phyloP scores from a whole-genome alignment of 768 basidiomycete genomes.

The Naganishia vaughanmartiniae region DNA sequence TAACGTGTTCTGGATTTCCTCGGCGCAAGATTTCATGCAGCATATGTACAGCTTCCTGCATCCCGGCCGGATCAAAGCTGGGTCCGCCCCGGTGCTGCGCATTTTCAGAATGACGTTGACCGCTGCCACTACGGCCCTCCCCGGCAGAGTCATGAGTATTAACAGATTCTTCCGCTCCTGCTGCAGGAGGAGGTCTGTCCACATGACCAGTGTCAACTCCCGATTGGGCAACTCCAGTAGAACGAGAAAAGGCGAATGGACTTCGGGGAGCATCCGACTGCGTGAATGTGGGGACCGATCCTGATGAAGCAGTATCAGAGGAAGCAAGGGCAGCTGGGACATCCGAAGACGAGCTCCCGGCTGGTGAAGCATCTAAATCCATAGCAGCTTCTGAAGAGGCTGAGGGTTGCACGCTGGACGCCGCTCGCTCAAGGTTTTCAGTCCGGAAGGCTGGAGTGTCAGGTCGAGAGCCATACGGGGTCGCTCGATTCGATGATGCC shows the following conservation, averaged over 20 bases:
- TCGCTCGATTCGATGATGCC: slow-evolving; percentile 8
- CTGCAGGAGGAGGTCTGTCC: background rate
- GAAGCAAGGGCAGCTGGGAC: background rate
- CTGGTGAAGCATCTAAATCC: background rate
- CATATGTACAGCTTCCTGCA: slow-evolving; percentile 18
- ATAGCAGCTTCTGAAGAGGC: background rate
- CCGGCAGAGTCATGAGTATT: background rate
- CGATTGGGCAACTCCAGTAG: background rate
- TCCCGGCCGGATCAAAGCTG: background rate
- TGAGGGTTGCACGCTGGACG: background rate
- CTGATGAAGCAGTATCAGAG: background rate
- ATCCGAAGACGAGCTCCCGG: background rate
- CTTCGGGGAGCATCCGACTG: slow-evolving; percentile 6
- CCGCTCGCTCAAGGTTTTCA: background rate
- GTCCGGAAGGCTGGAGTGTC: background rate
- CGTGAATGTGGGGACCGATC: background rate
- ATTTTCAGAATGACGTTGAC: background rate
- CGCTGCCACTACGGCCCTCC: background rate
- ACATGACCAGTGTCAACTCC: slow-evolving; percentile 9
- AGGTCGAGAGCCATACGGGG: slow-evolving; percentile 6
- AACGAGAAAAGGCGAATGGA: slow-evolving; percentile 16
- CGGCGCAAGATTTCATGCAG: slow-evolving; percentile 1
- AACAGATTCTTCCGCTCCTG: background rate
- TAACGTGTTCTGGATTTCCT: background rate
- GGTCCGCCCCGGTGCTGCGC: background rate